Evolutionary conservation across 2,329 filamentous ascomycete species (phyloP).

Genomic region (Metarhizium album): DNA sequence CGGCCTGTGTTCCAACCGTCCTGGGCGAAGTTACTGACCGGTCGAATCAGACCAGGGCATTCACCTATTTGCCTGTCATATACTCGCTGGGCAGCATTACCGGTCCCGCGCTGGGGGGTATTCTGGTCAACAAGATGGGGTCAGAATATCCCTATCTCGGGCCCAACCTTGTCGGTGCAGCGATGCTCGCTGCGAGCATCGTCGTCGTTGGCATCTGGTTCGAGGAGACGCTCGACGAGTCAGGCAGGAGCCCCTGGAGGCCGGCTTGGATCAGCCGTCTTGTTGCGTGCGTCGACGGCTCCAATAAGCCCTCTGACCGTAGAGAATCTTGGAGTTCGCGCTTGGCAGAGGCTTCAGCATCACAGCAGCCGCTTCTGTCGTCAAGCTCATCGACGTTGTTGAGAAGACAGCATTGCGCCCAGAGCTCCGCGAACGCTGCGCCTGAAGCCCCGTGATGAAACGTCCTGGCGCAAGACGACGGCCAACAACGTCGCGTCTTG

Average conservation of each 20-base stretch:
- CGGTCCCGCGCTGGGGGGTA: slow-evolving; percentile 79
- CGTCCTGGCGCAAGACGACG: no score
- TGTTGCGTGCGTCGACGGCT: slow-evolving; percentile 16
- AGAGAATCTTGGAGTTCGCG: slow-evolving; percentile 27
- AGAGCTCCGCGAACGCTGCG: no score
- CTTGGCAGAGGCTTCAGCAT: slow-evolving; percentile 17
- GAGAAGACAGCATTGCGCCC: no score
- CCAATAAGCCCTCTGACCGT: slow-evolving; percentile 11
- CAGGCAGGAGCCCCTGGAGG: slow-evolving; percentile 17
- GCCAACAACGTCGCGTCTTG: no score
- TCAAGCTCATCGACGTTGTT: slow-evolving; percentile 15
- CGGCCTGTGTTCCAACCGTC: slow-evolving; percentile 86
- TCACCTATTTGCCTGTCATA: slow-evolving; percentile 91
- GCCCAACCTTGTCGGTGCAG: slow-evolving; percentile 72
- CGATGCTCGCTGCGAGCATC: slow-evolving; percentile 61
- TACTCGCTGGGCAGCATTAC: slow-evolving; percentile 92
- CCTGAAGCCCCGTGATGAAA: no score
- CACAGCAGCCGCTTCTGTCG: slow-evolving; percentile 20
- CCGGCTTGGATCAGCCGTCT: slow-evolving; percentile 24
- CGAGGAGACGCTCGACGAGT: slow-evolving; percentile 57
- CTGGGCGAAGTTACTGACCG: slow-evolving; percentile 91
- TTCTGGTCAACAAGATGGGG: slow-evolving; percentile 56
- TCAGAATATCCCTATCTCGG: slow-evolving; percentile 70
- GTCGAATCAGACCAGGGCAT: slow-evolving; percentile 86
- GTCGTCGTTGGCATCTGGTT: slow-evolving; percentile 68